Evolutionary conservation across 1,284 basidiomycete genomes (phyloP).

Genomic region (Heterobasidion occidentale): DNA sequence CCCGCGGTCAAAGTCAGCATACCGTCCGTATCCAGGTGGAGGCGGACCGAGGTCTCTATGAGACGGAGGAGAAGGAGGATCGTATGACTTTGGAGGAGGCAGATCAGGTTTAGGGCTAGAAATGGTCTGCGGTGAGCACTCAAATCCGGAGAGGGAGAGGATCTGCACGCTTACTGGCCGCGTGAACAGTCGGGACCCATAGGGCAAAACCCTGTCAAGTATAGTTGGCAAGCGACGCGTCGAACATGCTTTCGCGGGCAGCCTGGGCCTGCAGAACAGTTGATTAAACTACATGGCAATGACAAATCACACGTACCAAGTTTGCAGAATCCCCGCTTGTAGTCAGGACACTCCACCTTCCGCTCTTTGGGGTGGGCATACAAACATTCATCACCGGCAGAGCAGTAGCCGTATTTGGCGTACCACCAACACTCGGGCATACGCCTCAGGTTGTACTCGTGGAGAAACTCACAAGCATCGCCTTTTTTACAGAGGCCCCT

Average conservation of each 20-base stretch:
- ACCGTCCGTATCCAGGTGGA: conserved; percentile 86
- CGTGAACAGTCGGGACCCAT: conserved; percentile 83
- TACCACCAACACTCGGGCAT: conserved; percentile 99
- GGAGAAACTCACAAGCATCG: conserved; percentile 96
- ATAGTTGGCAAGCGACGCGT: conserved; percentile 84
- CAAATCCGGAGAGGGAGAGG: neutral
- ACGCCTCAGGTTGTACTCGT: conserved; percentile 95
- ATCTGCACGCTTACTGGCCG: conserved; percentile 73
- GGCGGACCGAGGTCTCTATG: conserved; percentile 81
- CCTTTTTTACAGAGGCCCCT: conserved; percentile 98
- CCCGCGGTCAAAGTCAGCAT: conserved; percentile 71
- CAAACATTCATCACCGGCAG: conserved; percentile 95
- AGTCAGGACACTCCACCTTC: conserved; percentile 91
- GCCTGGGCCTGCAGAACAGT: conserved; percentile 53
- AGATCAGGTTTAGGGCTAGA: conserved; percentile 66
- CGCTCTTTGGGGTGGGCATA: conserved; percentile 97
- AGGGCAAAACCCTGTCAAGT: conserved; percentile 95
- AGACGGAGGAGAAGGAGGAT: conserved; percentile 69
- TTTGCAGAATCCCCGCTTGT: conserved; percentile 93
- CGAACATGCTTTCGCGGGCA: conserved; percentile 94
- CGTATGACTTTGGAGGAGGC: conserved; percentile 71
- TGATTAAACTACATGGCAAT: neutral
- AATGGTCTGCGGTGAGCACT: neutral
- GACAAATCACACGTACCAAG: conserved; percentile 43
- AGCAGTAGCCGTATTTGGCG: conserved; percentile 97